phyloP scores from a whole-genome alignment of 495 filamentous ascomycete genomes.

The Xanthoparmelia taractica region DNA sequence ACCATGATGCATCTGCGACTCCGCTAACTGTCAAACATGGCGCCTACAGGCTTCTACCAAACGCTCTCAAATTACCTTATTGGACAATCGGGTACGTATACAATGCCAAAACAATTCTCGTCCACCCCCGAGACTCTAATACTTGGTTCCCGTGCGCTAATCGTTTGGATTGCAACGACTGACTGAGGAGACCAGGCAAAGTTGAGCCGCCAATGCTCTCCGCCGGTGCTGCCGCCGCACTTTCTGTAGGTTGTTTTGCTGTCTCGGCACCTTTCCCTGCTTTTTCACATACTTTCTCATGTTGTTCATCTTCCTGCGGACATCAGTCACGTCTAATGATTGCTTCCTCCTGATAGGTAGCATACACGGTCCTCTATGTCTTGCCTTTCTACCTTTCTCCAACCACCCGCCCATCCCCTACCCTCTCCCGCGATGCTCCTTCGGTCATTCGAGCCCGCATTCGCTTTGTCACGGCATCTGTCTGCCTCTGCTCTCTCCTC shows the following conservation, averaged over 20 bases:
- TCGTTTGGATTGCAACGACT: too few species aligned
- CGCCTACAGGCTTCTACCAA: slow-evolving; percentile 34
- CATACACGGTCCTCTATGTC: slow-evolving; percentile 81
- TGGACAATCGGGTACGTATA: slow-evolving; percentile 32
- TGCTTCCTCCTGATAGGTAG: slow-evolving; percentile 40
- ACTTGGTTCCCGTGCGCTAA: too few species aligned
- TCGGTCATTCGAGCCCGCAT: slow-evolving; percentile 84
- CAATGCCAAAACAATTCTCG: not conserved
- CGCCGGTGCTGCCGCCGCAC: slow-evolving; percentile 37
- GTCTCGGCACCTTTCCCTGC: not conserved
- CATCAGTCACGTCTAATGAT: slow-evolving; percentile 7
- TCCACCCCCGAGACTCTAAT: not conserved
- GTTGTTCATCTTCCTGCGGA: too few species aligned
- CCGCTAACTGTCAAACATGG: slow-evolving; percentile 20
- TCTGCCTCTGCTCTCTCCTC: slow-evolving; percentile 49
- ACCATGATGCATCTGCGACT: not conserved
- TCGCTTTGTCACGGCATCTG: slow-evolving; percentile 62
- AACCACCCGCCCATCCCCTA: slow-evolving; percentile 70
- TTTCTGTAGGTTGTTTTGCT: slow-evolving; percentile 41
- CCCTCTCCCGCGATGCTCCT: slow-evolving; percentile 77
- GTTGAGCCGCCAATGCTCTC: slow-evolving; percentile 41
- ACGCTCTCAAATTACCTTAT: slow-evolving; percentile 29
- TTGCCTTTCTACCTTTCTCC: slow-evolving; percentile 80
- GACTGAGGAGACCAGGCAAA: slow-evolving; percentile 19
- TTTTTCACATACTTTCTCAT: too few species aligned